Evolutionary conservation across 345 rosid species (phyloP).

Genomic region (Schrenkiella parvula): DNA sequence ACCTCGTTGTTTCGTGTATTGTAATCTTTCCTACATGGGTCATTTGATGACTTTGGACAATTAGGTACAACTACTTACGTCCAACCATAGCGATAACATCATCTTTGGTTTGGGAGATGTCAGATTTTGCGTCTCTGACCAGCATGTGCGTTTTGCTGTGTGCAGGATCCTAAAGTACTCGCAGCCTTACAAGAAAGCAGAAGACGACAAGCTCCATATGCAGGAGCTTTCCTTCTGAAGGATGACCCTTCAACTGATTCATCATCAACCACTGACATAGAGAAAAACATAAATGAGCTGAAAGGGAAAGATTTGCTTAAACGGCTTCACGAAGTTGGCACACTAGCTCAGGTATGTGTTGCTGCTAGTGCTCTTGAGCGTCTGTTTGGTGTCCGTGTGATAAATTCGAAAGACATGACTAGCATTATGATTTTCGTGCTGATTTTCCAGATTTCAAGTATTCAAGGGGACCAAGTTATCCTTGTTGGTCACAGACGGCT

Average conservation of each 20-base stretch:
- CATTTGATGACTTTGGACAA: neutral
- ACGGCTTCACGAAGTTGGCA: constrained; percentile 94
- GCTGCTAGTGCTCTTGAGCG: neutral
- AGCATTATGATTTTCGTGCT: constrained; percentile 12
- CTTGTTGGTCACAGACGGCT: constrained; percentile 96
- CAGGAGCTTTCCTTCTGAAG: constrained; percentile 94
- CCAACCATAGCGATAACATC: neutral
- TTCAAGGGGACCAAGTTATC: constrained; percentile 90
- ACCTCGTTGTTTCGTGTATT: neutral
- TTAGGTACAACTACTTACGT: neutral
- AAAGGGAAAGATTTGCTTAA: constrained; percentile 78
- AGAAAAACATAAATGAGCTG: constrained; percentile 59
- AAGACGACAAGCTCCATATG: constrained; percentile 96
- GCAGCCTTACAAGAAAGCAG: constrained; percentile 92
- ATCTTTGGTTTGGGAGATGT: neutral
- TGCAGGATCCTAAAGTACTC: constrained; percentile 85
- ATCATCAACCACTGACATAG: constrained; percentile 60
- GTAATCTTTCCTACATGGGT: neutral
- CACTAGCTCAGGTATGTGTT: constrained; percentile 85
- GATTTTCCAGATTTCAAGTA: constrained; percentile 65
- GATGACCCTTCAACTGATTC: constrained; percentile 79
- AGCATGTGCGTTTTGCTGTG: neutral
- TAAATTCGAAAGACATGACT: neutral
- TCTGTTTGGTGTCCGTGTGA: constrained; percentile 13
- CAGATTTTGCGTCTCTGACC: constrained; percentile 5